Base-by-base conservation (phyloP, 768 basidiomycete species). In the Pleurotus djamor region DNA sequence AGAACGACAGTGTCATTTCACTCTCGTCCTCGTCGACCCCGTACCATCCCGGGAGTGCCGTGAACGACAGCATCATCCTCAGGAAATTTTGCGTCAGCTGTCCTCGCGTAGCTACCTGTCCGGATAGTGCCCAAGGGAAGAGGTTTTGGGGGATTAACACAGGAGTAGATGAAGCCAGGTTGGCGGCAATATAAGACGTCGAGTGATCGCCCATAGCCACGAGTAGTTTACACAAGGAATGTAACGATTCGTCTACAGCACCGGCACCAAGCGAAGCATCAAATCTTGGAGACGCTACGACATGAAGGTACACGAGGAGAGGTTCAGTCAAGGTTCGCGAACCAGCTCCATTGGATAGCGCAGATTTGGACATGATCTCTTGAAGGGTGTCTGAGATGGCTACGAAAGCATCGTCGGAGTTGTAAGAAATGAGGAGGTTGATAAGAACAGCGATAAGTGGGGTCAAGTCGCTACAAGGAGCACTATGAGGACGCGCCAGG, bases 141-240 rank as follows among this genome's bases (percentile, higher is more conserved):
- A 57, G 34, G 5, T 52, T 41, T 14, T 48, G 16, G 5, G 68
- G 68, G 16, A 74, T 71, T 1, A 69, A 61, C 1, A 82, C 77
- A 0, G 69, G 70, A 1, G 67, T 63, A 4, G 75, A 66, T 0
- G 84, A 83, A 1, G 85, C 78, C 57, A 96, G 82, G 64, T 90
- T 82, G 5, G 79, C 66, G 4, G 92, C 89, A 57, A 95, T 76
- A 72, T 92, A 95, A 12, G 80, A 73, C 1, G 88, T 84, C 1
- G 93, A 95, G 70, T 96, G 94, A 62, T 97, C 94, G 0, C 94
- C 91, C 0, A 96, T 72, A 0, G 91, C 89, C 0, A 83, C 83
- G 4, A 96, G 76, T 12, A 97, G 80, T 69, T 92, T 92, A 74
- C 90, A 92, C 4, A 94, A 69, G 0, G 89, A 89, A 63, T 84